Evolutionary conservation across 306 rosid species (phyloP).

Genomic region (Citrullus amarus): DNA sequence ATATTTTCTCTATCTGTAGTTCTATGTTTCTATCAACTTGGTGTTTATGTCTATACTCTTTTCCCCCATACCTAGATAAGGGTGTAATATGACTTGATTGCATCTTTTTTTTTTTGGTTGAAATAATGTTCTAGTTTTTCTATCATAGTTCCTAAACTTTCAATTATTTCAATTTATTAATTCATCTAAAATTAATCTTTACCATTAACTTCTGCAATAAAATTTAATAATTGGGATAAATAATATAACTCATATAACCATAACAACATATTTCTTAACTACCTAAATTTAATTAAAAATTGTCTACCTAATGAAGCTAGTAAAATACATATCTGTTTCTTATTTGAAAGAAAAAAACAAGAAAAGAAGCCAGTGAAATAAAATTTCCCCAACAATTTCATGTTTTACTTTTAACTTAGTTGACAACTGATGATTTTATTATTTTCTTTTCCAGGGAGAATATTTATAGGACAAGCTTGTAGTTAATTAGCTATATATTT

Average conservation of each 20-base stretch:
- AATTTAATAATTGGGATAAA: not conserved
- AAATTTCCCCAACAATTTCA: not conserved
- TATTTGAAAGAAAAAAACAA: no score
- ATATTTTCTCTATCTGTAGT: conserved; percentile 1
- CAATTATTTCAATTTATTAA: not conserved
- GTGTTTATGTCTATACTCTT: not conserved
- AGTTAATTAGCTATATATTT: not conserved
- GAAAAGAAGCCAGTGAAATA: not conserved
- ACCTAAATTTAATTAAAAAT: not conserved
- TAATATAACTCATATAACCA: not conserved
- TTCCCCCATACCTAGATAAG: not conserved
- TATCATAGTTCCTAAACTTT: not conserved
- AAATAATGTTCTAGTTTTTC: not conserved
- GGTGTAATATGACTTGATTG: not conserved
- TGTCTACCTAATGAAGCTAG: not conserved
- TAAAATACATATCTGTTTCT: no score
- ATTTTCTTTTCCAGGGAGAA: not conserved
- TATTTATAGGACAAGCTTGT: not conserved
- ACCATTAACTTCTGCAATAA: not conserved
- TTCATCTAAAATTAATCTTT: not conserved
- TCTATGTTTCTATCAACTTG: not conserved
- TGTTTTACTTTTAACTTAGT: not conserved
- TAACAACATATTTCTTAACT: not conserved
- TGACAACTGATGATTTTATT: not conserved
- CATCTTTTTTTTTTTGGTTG: not conserved